A percentile compares a stretch with the other conserved stretches of the same genome.
These are phyloP conservation scores for Wickerhamomyces sp. DNA, from an alignment of 1,139 yeast species.

Conservation along the genomic window DNA sequence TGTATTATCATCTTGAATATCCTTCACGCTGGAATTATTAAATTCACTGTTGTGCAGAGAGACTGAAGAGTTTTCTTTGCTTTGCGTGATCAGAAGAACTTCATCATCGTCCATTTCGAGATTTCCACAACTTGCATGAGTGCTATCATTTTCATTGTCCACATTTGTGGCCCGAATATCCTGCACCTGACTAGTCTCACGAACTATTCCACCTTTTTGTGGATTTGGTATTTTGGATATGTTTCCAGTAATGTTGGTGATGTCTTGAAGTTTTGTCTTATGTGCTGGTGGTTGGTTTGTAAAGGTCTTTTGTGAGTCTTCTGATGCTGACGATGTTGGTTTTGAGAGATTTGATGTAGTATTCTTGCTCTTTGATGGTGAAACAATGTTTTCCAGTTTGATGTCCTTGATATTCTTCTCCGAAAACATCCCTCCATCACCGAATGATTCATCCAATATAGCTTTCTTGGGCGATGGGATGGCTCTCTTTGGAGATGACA, in stretches of 20 bases:
- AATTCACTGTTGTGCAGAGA: too few species aligned
- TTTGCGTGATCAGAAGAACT: too few species aligned
- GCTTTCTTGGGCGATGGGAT: constrained; percentile 14
- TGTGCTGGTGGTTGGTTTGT: background rate
- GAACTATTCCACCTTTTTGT: background rate
- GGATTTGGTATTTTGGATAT: background rate
- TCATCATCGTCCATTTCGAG: too few species aligned
- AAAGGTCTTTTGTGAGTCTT: background rate
- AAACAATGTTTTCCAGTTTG: constrained; percentile 4
- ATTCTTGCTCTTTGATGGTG: background rate
- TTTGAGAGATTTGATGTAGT: too few species aligned
- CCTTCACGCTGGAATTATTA: too few species aligned
- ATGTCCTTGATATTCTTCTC: constrained; percentile 7
- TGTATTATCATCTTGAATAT: too few species aligned
- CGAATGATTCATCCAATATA: constrained; percentile 20
- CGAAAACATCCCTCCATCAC: constrained; percentile 15
- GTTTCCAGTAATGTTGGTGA: background rate
- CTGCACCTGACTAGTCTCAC: too few species aligned
- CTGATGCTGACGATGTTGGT: background rate
- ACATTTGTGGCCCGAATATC: too few species aligned
- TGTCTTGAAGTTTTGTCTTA: constrained; percentile 1
- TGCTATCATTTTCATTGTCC: too few species aligned
- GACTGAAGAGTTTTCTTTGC: too few species aligned
- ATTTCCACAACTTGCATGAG: too few species aligned
- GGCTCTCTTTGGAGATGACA: background rate